A percentile compares a stretch with the other conserved stretches of the same genome.
Evolutionary conservation across 2,329 filamentous ascomycete genomes (phyloP).

Genomic region (Karstenula rhodostoma): DNA sequence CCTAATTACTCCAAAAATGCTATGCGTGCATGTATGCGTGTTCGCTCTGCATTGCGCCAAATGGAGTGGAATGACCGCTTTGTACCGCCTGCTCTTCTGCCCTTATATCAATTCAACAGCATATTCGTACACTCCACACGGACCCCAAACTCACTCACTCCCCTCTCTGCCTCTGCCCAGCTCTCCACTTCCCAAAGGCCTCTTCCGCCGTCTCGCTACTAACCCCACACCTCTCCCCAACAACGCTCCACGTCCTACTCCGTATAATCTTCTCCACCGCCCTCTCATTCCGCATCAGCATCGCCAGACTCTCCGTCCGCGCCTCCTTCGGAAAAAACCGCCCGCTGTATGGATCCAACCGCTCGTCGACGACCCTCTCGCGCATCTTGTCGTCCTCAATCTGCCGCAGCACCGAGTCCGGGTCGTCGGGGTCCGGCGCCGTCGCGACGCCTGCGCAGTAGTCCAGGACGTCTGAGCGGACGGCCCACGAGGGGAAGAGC

Average conservation of each 20-base stretch:
- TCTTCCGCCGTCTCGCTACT: slow-evolving; percentile 57
- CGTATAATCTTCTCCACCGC: slow-evolving; percentile 82
- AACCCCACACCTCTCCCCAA: slow-evolving; percentile 75
- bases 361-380: slow-evolving; percentile 81
- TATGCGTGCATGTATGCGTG: too few species aligned
- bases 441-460: slow-evolving; percentile 92
- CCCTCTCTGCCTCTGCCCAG: slow-evolving; percentile 24
- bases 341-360: slow-evolving; percentile 89
- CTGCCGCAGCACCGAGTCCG: slow-evolving; percentile 74
- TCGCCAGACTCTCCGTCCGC: slow-evolving; percentile 80
- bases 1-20: too few species aligned
- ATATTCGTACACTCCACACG: slow-evolving; percentile 13
- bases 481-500: slow-evolving; percentile 88
- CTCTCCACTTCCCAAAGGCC: slow-evolving; percentile 48
- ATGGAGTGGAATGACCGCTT: slow-evolving; percentile 5
- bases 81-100: neutral
- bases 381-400: slow-evolving; percentile 74
- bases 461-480: slow-evolving; percentile 80
- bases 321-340: slow-evolving; percentile 82
- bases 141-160: slow-evolving; percentile 19
- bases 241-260: slow-evolving; percentile 79
- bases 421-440: slow-evolving; percentile 85
- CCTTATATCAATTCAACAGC: neutral
- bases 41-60: too few species aligned
- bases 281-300: slow-evolving; percentile 76